Base-by-base conservation (phyloP, 441 rosid species). In the Flueggea neowawraea region DNA sequence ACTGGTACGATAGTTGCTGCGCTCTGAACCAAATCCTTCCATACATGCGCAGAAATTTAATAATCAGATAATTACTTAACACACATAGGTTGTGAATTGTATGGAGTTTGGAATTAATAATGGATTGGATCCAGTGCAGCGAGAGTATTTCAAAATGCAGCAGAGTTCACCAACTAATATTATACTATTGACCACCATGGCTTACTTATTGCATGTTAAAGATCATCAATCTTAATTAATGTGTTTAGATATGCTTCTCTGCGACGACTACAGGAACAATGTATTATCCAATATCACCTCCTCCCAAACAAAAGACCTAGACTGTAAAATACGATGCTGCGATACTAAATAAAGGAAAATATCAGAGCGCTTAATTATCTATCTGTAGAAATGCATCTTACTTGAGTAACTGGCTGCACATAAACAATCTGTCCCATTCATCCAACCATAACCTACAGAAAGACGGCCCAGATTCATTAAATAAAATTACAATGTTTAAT, bases 371-470 rank as follows among this genome's bases (percentile, higher is more conserved):
- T 61, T 55, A 66, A 68, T 58, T 55, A 52, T 61, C 15, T 41
- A 52, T 32, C 33, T 41, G 47, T 36, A 36, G 65, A 15, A 52
- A 41, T 41, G 61, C 36, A 70, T 74, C 88, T 80, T 81, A 90
- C 96, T 73, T 84, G 89, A 64, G 88, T 55, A 78, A 88, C 78
- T 67, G 98, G 91, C 62, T 86, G 89, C 77, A 85, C 36, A 68
- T 76, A 86, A 22, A 86, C 70, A 64, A 83, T 77, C 77, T 86
- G 97, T 57, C 90, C 90, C 31, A 81, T 12, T 60, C 85, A 87
- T 64, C 84, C 85, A 71, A 78, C 79, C 90, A 86, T 69, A 61
- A 88, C 86, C 98, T 93, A 71, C 6, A 59, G 64, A 74, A 63
- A 55, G n/a, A 58, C 33, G 60, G 51, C 72, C 54, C 31, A 31